These are phyloP conservation scores for Lodderomyces metapsilosis DNA, from an alignment of 1,139 yeast genomes.

Conservation along the genomic window DNA sequence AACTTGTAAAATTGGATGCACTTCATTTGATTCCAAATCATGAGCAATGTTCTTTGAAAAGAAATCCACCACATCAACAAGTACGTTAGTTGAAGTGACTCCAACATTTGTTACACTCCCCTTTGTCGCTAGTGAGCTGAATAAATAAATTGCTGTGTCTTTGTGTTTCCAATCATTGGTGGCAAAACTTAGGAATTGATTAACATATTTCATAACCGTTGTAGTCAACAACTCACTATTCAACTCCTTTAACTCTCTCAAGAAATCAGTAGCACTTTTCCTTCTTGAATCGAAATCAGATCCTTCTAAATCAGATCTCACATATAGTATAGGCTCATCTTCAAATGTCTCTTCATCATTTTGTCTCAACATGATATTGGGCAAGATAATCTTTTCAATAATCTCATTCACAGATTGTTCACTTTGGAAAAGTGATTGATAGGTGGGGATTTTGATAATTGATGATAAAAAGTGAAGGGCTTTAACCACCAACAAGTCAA, in stretches of 20 bases:
- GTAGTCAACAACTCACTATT: slow-evolving; percentile 73
- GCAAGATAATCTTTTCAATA: slow-evolving; percentile 79
- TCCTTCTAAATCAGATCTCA: slow-evolving; percentile 91
- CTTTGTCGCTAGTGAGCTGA: slow-evolving; percentile 87
- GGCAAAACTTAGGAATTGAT: slow-evolving; percentile 58
- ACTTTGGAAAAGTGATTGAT: slow-evolving; percentile 58
- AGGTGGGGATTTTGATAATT: slow-evolving; percentile 66
- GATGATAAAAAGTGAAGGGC: slow-evolving; percentile 81
- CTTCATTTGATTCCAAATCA: slow-evolving; percentile 57
- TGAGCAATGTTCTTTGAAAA: slow-evolving; percentile 79
- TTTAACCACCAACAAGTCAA: slow-evolving; percentile 81
- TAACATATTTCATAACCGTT: slow-evolving; percentile 75
- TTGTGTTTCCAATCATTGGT: slow-evolving; percentile 73
- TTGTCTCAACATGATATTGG: slow-evolving; percentile 81
- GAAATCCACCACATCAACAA: slow-evolving; percentile 84
- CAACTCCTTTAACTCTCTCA: slow-evolving; percentile 80
- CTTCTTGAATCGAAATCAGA: slow-evolving; percentile 92
- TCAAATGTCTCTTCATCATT: slow-evolving; percentile 91
- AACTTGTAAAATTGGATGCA: slow-evolving; percentile 75
- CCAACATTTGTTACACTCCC: slow-evolving; percentile 85
- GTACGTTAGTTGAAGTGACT: slow-evolving; percentile 79
- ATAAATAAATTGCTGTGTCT: slow-evolving; percentile 83
- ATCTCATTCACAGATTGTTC: slow-evolving; percentile 73
- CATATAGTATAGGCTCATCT: slow-evolving; percentile 93
- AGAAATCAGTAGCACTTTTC: slow-evolving; percentile 85